Evolutionary conservation across 1,139 yeast species (phyloP), one percentile per base, ranked within the genome.

Genomic region (Sugiyamaella castrensis): DNA sequence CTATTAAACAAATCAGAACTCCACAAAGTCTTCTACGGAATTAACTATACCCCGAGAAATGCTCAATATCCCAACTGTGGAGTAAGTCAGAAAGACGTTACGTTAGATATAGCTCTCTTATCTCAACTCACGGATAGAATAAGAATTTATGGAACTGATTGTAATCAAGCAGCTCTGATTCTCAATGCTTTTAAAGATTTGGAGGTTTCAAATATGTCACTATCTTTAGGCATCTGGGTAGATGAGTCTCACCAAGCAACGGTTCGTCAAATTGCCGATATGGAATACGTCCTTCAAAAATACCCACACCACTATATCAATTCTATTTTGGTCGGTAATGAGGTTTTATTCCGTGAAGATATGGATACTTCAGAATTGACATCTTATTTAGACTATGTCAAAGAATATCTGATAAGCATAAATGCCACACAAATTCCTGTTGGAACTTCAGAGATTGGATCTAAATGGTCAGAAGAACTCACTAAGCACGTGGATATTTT

Each of bases 161-260:
- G 91, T 57, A 65, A 74, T 37, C 88, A 82, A 60, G 75, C 76
- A 0, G 76, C 73, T 15, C 63, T 67, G 36, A 75, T 82, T 13
- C 64, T 84, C 41, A 75, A 77, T 13, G 77, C 87, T 0, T 77
- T 84, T 13, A 65, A 70, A 41, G 71, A 71, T 5, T 64, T 81
- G 49, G 69, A 74, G 24, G 62, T 82, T 34, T 70, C 40, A 44
- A 74, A 81, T 55, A 72, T 83, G 73, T 76, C 82, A 0, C 60
- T 84, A 27, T 68, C 86, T 0, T 62, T 83, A 60, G 89, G 89
- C 0, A 76, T 84, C 1, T 81, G 86, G 86, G 76, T 82, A 39
- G 80, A 82, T 0, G 62, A 64, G 1, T 64, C 68, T 1, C 77
- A 80, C 48, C 54, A 64, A 19, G 60, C 63, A 2, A 84, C 81